Conservation (phyloP, 1,284 basidiomycete species). For the Ganoderma multipileum region DNA sequence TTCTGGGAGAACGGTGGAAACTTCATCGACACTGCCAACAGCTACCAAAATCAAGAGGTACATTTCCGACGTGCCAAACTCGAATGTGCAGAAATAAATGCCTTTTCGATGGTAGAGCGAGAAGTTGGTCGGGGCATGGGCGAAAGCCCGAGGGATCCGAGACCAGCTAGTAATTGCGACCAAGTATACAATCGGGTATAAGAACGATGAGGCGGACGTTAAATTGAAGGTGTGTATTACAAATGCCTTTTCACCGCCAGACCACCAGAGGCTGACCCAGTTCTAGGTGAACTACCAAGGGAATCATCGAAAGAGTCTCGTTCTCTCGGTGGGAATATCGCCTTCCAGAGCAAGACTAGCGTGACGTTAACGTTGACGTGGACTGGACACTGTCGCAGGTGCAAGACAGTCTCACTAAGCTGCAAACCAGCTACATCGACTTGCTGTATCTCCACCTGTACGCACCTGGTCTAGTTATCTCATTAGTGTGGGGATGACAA, state of each 20-base stretch:
- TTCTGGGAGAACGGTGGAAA: constrained; percentile 42
- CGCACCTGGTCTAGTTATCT: constrained; percentile 27
- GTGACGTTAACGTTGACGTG: background rate
- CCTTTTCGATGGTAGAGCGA: constrained; percentile 29
- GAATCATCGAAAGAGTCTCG: constrained; percentile 24
- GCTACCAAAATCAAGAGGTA: constrained; percentile 40
- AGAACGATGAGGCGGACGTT: constrained; percentile 10
- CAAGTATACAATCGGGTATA: constrained; percentile 34
- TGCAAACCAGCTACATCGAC: constrained; percentile 63
- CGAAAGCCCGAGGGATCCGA: constrained; percentile 42
- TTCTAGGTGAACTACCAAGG: constrained; percentile 27
- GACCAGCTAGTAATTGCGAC: constrained; percentile 54
- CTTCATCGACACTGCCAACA: constrained; percentile 43
- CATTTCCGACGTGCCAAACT: background rate
- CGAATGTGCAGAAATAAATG: background rate
- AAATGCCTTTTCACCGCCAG: background rate
- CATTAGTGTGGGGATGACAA: constrained; percentile 32
- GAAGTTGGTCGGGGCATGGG: constrained; percentile 50
- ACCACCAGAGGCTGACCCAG: background rate
- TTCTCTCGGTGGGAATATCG: constrained; percentile 14
- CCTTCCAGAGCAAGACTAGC: background rate
- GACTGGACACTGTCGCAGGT: constrained; percentile 31
- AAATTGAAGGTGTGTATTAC: background rate
- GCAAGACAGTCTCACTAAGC: constrained; percentile 56
- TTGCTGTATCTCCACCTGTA: constrained; percentile 43